Evolutionary conservation across 306 rosid species (phyloP).

Genomic region (Citrullus mucosospermus): DNA sequence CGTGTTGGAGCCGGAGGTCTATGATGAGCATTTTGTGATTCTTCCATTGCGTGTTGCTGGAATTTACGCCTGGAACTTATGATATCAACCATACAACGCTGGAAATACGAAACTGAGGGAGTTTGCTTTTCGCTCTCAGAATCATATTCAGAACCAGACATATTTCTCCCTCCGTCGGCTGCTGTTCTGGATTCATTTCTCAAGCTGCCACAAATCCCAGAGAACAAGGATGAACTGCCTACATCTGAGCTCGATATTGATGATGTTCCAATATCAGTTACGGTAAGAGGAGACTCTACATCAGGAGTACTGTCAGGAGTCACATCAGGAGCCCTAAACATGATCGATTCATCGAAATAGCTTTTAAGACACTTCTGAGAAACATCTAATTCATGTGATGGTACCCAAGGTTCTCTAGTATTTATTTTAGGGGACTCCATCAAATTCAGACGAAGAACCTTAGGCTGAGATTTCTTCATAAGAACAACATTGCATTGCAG

Average conservation of each 20-base stretch:
- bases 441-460: constrained; percentile 71
- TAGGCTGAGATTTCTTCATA: constrained; percentile 53
- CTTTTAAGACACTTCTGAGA: constrained; percentile 26
- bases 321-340: constrained; percentile 46
- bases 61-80: constrained; percentile 32
- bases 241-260: constrained; percentile 86
- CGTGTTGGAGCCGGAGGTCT: constrained; percentile 33
- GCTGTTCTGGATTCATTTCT: constrained; percentile 28
- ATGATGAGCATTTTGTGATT: constrained; percentile 21
- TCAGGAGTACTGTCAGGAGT: constrained; percentile 80
- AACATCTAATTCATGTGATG: constrained; percentile 20
- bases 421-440: constrained; percentile 31
- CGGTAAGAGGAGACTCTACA: constrained; percentile 56
- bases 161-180: constrained; percentile 25
- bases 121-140: constrained; percentile 47
- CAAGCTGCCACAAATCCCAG: constrained; percentile 30
- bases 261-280: constrained; percentile 74
- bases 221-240: constrained; percentile 46
- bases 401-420: constrained; percentile 16
- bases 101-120: constrained; percentile 47
- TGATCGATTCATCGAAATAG: constrained; percentile 24
- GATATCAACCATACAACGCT: constrained; percentile 56
- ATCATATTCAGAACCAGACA: constrained; percentile 49
- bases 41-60: constrained; percentile 25
- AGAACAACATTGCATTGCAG: constrained; percentile 80